A percentile compares a stretch with the other conserved stretches of the same genome.
Conservation (phyloP, 2,329 filamentous ascomycete genomes). For the Pseudogymnoascus destructans region DNA sequence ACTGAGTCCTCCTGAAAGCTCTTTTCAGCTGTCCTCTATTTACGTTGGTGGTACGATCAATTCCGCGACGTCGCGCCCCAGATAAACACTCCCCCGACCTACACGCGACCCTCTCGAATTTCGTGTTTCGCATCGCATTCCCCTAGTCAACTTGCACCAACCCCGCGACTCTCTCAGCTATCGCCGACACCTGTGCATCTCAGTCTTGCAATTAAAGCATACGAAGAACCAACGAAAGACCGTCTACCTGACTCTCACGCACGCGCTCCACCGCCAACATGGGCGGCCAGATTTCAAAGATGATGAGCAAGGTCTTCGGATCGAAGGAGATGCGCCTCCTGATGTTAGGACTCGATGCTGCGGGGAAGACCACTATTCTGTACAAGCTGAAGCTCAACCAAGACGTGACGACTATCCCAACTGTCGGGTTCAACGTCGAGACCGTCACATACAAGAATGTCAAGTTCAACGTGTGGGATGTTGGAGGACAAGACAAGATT, state of each 20-base stretch:
- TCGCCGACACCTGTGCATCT: neutral
- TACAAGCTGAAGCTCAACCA: slow-evolving; percentile 99
- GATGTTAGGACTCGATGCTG: slow-evolving; percentile 95
- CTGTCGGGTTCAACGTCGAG: slow-evolving; percentile 98
- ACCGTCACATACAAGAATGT: slow-evolving; percentile 98
- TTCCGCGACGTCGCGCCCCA: neutral
- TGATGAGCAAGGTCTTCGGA: slow-evolving; percentile 98
- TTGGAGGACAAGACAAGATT: slow-evolving; percentile 98
- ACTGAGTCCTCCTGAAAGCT: neutral
- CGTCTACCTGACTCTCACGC: neutral
- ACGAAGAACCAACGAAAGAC: neutral
- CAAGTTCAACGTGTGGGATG: slow-evolving; percentile 99
- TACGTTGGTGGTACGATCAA: neutral
- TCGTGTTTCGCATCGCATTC: slow-evolving; percentile 6
- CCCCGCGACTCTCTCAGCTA: neutral
- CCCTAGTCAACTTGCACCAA: neutral
- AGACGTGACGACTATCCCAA: slow-evolving; percentile 96
- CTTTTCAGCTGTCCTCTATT: slow-evolving; percentile 3
- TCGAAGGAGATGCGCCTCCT: slow-evolving; percentile 98
- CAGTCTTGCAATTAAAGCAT: neutral
- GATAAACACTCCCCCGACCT: neutral
- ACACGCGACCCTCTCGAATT: slow-evolving; percentile 5
- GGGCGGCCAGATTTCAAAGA: slow-evolving; percentile 87
- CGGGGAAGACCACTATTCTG: slow-evolving; percentile 96
- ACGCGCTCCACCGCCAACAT: slow-evolving; percentile 40